Base-by-base conservation (phyloP, 768 basidiomycete species). In the Trametes gibbosa region DNA sequence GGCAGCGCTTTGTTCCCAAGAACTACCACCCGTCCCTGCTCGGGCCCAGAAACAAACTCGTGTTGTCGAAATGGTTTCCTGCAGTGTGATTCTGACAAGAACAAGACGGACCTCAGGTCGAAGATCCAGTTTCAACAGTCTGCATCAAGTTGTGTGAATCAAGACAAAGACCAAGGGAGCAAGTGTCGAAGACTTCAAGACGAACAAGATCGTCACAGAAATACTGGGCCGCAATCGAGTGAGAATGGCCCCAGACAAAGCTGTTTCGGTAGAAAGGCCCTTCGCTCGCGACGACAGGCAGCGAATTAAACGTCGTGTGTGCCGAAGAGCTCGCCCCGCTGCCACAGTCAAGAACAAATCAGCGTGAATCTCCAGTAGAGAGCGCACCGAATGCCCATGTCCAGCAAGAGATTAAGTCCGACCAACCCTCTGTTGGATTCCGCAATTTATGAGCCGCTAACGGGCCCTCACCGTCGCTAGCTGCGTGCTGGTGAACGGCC, bases 21-120 rank as follows among this genome's bases (percentile, higher is more conserved):
- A 50, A 58, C 56, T 32, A 50, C 56, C 56, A 58, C 48, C 56
- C 56, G 56, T 45, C 34, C 56, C 49, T 50, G 56, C 49, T 45
- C 19, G 56, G 40, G 40, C 19, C 7, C 40, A 9, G 4, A 45
- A 58, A 29, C 12, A 50, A 19, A 42, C 40, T 23, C 24, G 42
- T 23, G 32, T 40, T 10, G 34, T 9, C 5, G 23, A 34, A 10
- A 21, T 23, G 34, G 34, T 23, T 13, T 34, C 19, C 29, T 43
- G 8, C 32, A 10, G 49, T 58, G 56, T 58, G 56, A 58, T 29
- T 12, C 29, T 3, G 14, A 25, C 21, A 37, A 35, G 21, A 5
- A 21, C 21, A 21, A 43, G 29, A 58, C 56, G 56, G 19, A 50
- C 56, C 56, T 63, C 46, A 29, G 25, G 6, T 7, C 5, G 35